phyloP scores from a whole-genome alignment of 2,329 filamentous ascomycete species.

The Cytospora paraplurivora region DNA sequence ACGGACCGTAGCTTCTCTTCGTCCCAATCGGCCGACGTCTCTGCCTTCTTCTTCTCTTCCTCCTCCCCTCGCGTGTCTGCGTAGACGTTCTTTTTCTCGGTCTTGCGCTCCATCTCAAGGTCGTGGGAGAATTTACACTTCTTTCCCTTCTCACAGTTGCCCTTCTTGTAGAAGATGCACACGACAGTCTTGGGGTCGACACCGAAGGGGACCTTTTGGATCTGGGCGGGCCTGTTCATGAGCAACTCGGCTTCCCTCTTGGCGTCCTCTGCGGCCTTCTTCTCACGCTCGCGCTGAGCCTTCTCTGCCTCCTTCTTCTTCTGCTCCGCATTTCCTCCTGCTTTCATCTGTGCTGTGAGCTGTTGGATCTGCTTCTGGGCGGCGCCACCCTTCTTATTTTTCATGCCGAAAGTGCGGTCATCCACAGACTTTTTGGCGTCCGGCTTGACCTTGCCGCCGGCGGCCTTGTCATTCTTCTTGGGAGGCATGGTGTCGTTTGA shows the following conservation, averaged over 20 bases:
- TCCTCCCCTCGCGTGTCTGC: slow-evolving; percentile 77
- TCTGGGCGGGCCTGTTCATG: slow-evolving; percentile 87
- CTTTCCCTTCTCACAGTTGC: slow-evolving; percentile 92
- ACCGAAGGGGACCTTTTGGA: slow-evolving; percentile 97
- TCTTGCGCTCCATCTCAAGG: slow-evolving; percentile 83
- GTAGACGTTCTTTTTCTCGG: slow-evolving; percentile 90
- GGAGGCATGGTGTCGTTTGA: slow-evolving; percentile 66
- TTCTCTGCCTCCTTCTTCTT: slow-evolving; percentile 76
- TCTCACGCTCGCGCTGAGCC: slow-evolving; percentile 75
- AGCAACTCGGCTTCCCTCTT: slow-evolving; percentile 78
- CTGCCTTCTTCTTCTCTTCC: slow-evolving; percentile 78
- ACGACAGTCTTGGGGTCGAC: slow-evolving; percentile 97
- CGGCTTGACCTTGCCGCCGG: slow-evolving; percentile 55
- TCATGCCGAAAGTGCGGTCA: slow-evolving; percentile 99
- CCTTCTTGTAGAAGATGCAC: slow-evolving; percentile 97
- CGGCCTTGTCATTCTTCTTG: slow-evolving; percentile 60
- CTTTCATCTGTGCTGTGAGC: slow-evolving; percentile 71
- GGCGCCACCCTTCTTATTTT: slow-evolving; percentile 95
- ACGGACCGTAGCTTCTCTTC: slow-evolving; percentile 93
- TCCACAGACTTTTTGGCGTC: slow-evolving; percentile 68
- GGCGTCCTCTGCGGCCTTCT: slow-evolving; percentile 84
- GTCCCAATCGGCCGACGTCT: slow-evolving; percentile 96
- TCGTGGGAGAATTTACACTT: slow-evolving; percentile 99
- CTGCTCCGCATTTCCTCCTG: slow-evolving; percentile 79
- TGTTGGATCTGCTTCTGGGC: slow-evolving; percentile 91